Evolutionary conservation across 2,329 filamentous ascomycete genomes (phyloP), one percentile per base, ranked within the genome.

Genomic region (Scytalidium sp.): DNA sequence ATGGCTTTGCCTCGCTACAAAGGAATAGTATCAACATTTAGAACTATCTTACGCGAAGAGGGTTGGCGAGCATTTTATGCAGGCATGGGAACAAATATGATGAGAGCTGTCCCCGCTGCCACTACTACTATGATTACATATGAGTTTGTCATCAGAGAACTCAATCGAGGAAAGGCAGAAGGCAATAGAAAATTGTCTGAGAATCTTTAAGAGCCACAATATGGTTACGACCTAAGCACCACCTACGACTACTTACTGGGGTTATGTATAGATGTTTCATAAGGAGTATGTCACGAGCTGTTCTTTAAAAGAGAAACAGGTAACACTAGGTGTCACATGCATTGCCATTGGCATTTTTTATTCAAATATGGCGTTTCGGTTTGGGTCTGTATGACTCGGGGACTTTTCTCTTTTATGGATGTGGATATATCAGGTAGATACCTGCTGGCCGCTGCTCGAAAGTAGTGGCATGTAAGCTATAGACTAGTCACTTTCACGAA

Each of bases 51-150:
- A 32, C 75, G 75, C 27, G 94, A 99, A 68, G 94, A 99, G 69
- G 94, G 94, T 6, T 97, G 93, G 92, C 80, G 88, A 54, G 93
- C 93, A 3, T 97, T 99, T 62, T 99, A 99, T 67, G 93, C 92
- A 20, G 94, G 94, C 29, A 90, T 99, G 77, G 94, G 94, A 32
- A 96, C 93, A 44, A 99, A 99, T 71, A 89, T 99, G 83, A 90
- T 97, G 76, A 83, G 94, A 50, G 94, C 94, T 7, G 87, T 99
- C 11, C 94, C 94, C 25, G 91, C 94, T 19, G 93, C 94, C 19
- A 96, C 96, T 63, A 96, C 96, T 21, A 99, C 94, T 3, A 95
- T 99, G 87, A 78, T 97, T 65, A 97, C 93, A 11, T 99, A 96
- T 65, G 94, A 99, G 71, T 94, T 87, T 57, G 67, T 87, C 51